A percentile compares a stretch with the other conserved stretches of the same genome.
phyloP scores from a whole-genome alignment of 768 basidiomycete species.

The Neoboletus magnificus region DNA sequence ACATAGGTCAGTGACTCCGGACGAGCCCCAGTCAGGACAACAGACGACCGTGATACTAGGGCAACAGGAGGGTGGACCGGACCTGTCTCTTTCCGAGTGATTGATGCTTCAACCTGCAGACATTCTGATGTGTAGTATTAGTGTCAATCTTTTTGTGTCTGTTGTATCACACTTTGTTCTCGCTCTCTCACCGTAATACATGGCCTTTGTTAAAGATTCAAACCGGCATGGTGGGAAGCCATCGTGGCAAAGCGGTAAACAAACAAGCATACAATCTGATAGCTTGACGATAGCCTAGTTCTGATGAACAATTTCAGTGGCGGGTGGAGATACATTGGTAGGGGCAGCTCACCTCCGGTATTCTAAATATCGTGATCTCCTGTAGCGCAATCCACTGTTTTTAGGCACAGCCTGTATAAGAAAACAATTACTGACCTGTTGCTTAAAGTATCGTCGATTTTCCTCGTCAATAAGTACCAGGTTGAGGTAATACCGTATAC shows the following conservation, averaged over 20 bases:
- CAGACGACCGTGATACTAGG: conserved; percentile 20
- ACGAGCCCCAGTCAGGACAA: conserved; percentile 14
- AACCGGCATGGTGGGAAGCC: neutral
- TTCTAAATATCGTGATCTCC: conserved; percentile 89
- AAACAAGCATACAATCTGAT: conserved; percentile 1
- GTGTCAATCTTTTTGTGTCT: neutral
- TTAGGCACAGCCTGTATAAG: neutral
- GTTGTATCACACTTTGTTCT: neutral
- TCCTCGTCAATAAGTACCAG: conserved; percentile 97
- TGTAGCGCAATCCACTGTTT: conserved; percentile 21
- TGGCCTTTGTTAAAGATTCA: conserved; percentile 2
- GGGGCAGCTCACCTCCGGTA: conserved; percentile 65
- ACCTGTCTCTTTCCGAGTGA: neutral
- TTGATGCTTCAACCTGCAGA: neutral
- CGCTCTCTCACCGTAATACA: neutral
- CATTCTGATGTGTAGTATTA: conserved; percentile 13
- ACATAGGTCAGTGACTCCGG: conserved; percentile 30
- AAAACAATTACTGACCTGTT: conserved; percentile 56
- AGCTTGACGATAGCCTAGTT: conserved; percentile 29
- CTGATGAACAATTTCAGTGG: conserved; percentile 21
- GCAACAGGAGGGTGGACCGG: neutral
- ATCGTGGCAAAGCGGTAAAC: conserved; percentile 1
- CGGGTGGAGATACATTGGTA: neutral
- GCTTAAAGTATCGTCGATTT: conserved; percentile 96
- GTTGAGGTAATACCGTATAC: conserved; percentile 94